Evolutionary conservation across 192 early-diverging fungal genomes (phyloP).

Genomic region (Entomortierella parvispora): DNA sequence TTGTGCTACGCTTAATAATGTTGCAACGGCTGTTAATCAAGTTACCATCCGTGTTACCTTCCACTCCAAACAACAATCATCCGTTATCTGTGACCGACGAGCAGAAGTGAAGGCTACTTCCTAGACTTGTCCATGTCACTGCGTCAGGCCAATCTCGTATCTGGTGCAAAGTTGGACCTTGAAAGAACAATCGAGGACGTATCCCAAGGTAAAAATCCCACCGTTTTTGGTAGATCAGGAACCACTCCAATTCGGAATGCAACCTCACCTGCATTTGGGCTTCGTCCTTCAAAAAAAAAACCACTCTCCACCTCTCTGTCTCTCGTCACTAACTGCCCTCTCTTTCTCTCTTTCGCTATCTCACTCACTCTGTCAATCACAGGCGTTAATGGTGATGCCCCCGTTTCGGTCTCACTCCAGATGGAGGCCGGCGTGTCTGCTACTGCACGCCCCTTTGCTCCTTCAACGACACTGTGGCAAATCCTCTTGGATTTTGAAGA

Average conservation of each 20-base stretch:
- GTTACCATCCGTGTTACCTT: background rate
- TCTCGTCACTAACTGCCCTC: background rate
- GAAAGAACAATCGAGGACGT: constrained; percentile 1
- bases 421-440: constrained; percentile 69
- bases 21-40: too few relatives aligned
- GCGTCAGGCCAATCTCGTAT: constrained; percentile 78
- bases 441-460: constrained; percentile 62
- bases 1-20: background rate
- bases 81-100: background rate
- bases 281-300: too few relatives aligned
- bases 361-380: background rate
- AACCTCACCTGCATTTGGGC: background rate
- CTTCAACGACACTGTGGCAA: constrained; percentile 71
- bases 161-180: constrained; percentile 75
- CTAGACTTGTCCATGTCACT: constrained; percentile 76
- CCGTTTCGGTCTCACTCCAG: constrained; percentile 70
- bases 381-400: background rate
- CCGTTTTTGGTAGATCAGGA: background rate
- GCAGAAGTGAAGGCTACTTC: constrained; percentile 37
- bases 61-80: background rate
- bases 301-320: background rate
- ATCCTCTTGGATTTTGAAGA: constrained; percentile 65
- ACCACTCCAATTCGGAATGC: background rate
- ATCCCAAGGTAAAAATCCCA: background rate
- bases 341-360: constrained; percentile 3